phyloP scores from a whole-genome alignment of 208 protist species.

The Eutreptiella sp. region DNA sequence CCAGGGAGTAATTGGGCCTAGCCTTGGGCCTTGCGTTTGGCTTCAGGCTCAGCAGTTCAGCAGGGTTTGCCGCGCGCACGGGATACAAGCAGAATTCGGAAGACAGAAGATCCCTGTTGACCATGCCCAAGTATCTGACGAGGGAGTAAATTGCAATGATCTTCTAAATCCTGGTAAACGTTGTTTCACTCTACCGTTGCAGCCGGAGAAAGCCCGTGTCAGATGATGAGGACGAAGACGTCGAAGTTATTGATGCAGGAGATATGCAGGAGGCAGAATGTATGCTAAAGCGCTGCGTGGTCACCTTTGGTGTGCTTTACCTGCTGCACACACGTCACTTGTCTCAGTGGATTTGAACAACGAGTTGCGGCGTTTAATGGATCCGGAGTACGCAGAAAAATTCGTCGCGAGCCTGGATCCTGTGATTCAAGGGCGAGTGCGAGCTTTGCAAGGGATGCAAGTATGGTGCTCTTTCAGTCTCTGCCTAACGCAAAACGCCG shows the following conservation, averaged over 20 bases:
- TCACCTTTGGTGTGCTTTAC: slow-evolving; percentile 51
- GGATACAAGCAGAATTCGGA: too few relatives aligned
- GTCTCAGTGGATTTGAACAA: slow-evolving; percentile 21
- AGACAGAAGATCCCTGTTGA: too few relatives aligned
- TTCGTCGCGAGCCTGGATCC: background rate
- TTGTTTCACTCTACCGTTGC: too few relatives aligned
- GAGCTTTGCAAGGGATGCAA: slow-evolving; percentile 26
- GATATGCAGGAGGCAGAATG: slow-evolving; percentile 50
- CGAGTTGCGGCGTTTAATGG: slow-evolving; percentile 4
- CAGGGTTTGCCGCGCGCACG: too few relatives aligned
- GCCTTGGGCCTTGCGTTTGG: too few relatives aligned
- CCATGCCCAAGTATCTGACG: too few relatives aligned
- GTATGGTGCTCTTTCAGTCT: background rate
- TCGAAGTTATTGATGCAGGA: slow-evolving; percentile 44
- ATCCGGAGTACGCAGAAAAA: background rate
- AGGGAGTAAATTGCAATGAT: too few relatives aligned
- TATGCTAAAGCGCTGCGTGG: slow-evolving; percentile 49
- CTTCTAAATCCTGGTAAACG: too few relatives aligned
- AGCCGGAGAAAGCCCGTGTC: slow-evolving; percentile 11
- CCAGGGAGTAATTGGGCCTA: too few relatives aligned
- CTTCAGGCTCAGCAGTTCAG: too few relatives aligned
- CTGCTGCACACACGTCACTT: slow-evolving; percentile 31
- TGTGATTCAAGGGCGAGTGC: slow-evolving; percentile 23
- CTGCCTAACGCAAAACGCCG: background rate
- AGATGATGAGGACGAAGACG: slow-evolving; percentile 36